Base-by-base conservation (phyloP, 78 protist species). In the Speleostelium caveatum region DNA sequence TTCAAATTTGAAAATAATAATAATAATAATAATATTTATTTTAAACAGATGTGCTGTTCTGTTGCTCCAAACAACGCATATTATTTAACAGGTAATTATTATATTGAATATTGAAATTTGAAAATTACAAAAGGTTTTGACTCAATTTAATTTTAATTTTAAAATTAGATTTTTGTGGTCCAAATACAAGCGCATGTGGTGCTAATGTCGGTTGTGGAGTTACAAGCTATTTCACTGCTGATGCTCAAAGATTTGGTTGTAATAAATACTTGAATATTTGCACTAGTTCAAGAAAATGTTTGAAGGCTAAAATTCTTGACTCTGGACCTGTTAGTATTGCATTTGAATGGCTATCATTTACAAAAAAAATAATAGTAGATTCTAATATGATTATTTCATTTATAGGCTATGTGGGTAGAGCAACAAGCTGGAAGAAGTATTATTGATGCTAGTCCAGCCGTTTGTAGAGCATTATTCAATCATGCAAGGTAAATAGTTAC, bases 331-430 rank as follows among this genome's bases (percentile, higher is more conserved):
- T n/a, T n/a, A n/a, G n/a, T n/a, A n/a, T n/a, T n/a, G n/a, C n/a
- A n/a, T n/a, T n/a, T n/a, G n/a, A n/a, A n/a, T n/a, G n/a, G n/a
- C n/a, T n/a, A n/a, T n/a, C n/a, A n/a, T n/a, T n/a, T n/a, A n/a
- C n/a, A n/a, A n/a, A n/a, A n/a, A n/a, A n/a, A n/a, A n/a, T n/a
- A n/a, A n/a, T n/a, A n/a, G n/a, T n/a, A n/a, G n/a, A n/a, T n/a
- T n/a, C n/a, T n/a, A n/a, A n/a, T n/a, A n/a, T n/a, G n/a, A n/a
- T n/a, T n/a, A n/a, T n/a, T n/a, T n/a, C n/a, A n/a, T n/a, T n/a
- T n/a, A n/a, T n/a, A n/a, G n/a, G 91, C 91, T 24, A 42, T 59
- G 59, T 83, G 91, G 91, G 91, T 83, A 4, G 91, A 83, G 45
- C 91, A 83, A 72, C 49, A 58, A 26, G 26, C 55, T 49, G 36